Evolutionary conservation across 129 eudicot genomes (phyloP).

Genomic region (Helianthus tuberosus): DNA sequence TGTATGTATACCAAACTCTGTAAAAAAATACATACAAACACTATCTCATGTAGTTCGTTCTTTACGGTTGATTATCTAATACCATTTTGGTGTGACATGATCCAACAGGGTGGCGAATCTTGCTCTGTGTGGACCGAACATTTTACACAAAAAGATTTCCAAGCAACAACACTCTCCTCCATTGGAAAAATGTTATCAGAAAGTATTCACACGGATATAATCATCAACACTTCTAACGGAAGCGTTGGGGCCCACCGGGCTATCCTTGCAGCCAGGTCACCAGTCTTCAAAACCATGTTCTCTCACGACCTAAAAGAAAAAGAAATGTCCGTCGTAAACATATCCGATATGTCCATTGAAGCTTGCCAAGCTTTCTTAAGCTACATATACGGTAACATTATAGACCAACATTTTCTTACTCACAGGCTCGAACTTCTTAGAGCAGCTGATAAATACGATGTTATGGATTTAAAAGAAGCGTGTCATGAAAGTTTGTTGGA

Average conservation of each 20-base stretch:
- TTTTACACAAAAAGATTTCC: slow-evolving; percentile 44
- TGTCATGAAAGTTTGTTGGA: slow-evolving; percentile 84
- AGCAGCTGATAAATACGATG: slow-evolving; percentile 96
- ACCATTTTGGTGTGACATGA: not conserved
- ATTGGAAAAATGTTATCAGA: slow-evolving; percentile 83
- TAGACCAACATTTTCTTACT: slow-evolving; percentile 54
- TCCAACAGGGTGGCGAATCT: slow-evolving; percentile 66
- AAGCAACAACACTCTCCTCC: slow-evolving; percentile 58
- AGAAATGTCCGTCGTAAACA: slow-evolving; percentile 70
- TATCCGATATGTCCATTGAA: slow-evolving; percentile 87
- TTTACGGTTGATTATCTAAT: not conserved
- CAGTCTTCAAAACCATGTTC: slow-evolving; percentile 93
- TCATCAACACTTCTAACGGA: slow-evolving; percentile 75
- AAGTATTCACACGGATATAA: slow-evolving; percentile 79
- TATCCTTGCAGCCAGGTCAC: slow-evolving; percentile 83
- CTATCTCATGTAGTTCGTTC: not conserved
- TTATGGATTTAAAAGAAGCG: slow-evolving; percentile 79
- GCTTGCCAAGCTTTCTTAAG: slow-evolving; percentile 69
- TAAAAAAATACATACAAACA: no score
- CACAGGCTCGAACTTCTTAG: slow-evolving; percentile 77
- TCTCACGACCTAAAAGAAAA: slow-evolving; percentile 85
- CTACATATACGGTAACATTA: slow-evolving; percentile 75
- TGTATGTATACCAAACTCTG: no score
- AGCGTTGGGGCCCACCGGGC: slow-evolving; percentile 87
- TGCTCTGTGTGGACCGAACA: slow-evolving; percentile 81